Conservation (phyloP, 345 rosid species). For the Clausena lansium region DNA sequence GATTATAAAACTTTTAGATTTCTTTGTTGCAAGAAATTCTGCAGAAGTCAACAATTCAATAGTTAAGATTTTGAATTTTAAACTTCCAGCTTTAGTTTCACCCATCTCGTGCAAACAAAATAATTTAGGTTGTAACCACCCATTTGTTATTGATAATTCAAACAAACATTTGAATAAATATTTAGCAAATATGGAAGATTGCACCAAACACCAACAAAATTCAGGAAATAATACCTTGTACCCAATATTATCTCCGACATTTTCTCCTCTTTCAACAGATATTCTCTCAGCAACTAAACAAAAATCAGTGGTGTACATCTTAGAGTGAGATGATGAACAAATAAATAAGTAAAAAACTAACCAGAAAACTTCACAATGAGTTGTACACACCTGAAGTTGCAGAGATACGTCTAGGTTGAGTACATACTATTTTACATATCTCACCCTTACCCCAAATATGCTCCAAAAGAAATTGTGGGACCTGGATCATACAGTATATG, state of each 20-base stretch:
- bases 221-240: constrained; percentile 62
- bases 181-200: neutral
- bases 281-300: constrained; percentile 89
- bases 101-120: neutral
- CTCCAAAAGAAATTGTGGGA: constrained; percentile 87
- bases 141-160: neutral
- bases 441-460: constrained; percentile 73
- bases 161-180: neutral
- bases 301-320: neutral
- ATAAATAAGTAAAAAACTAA: constrained; percentile 8
- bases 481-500: constrained; percentile 41
- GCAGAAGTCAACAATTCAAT: neutral
- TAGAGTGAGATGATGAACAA: neutral
- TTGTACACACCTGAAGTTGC: constrained; percentile 71
- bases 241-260: constrained; percentile 74
- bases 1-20: neutral
- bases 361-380: constrained; percentile 5
- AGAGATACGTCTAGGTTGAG: constrained; percentile 98
- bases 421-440: constrained; percentile 84
- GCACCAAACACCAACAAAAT: neutral
- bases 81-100: neutral
- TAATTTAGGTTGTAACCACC: neutral
- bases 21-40: neutral
- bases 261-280: constrained; percentile 80
- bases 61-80: neutral